A percentile compares a stretch with the other conserved stretches of the same genome.
phyloP scores from a whole-genome alignment of 129 eudicot genomes.

The sunflower (Helianthus annuus) region DNA sequence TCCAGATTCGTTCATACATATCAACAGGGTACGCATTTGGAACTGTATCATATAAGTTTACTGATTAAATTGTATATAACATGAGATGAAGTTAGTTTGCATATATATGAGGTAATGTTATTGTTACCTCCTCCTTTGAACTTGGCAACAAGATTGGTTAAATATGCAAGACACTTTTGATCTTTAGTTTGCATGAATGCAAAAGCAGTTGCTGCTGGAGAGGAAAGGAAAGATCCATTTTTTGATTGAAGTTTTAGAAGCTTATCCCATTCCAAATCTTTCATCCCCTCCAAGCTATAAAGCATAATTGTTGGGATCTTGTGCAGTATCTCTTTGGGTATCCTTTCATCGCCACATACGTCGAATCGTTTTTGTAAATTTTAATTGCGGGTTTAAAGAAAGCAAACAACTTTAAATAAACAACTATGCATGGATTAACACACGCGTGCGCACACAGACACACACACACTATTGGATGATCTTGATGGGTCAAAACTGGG shows the following conservation, averaged over 20 bases:
- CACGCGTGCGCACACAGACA: too few relatives aligned
- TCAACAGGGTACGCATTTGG: conserved; percentile 13
- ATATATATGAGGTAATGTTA: neutral
- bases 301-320: conserved; percentile 16
- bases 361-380: neutral
- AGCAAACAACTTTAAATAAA: neutral
- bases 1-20: conserved; percentile 16
- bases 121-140: conserved; percentile 23
- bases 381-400: neutral
- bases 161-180: conserved; percentile 21
- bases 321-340: conserved; percentile 6
- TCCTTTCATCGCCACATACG: neutral
- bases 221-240: conserved; percentile 8
- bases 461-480: too few relatives aligned
- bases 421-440: neutral
- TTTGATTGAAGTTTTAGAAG: conserved; percentile 10
- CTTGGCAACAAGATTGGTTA: conserved; percentile 13
- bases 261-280: conserved; percentile 26
- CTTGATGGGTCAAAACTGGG: too few relatives aligned
- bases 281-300: conserved; percentile 26
- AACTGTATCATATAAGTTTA: neutral
- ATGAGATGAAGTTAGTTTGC: neutral
- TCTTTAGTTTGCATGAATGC: conserved; percentile 24
- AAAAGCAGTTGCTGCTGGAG: conserved; percentile 13
- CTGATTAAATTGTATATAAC: neutral